Conservation (phyloP, 2,329 filamentous ascomycete genomes). For the Fusarium mexicanum region DNA sequence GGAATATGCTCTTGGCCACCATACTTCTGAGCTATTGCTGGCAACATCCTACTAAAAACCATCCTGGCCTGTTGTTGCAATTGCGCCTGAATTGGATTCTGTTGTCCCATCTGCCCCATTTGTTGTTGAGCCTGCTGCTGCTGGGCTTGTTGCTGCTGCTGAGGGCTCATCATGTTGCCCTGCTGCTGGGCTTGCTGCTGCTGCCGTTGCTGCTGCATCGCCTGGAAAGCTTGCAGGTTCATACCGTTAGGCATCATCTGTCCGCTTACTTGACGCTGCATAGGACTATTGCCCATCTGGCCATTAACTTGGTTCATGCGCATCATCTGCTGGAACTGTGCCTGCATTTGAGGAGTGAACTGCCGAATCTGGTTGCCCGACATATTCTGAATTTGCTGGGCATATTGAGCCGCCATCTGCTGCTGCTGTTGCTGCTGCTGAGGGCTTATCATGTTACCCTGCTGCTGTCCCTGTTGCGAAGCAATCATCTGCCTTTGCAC, state of each 20-base stretch:
- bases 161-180: slow-evolving; percentile 54
- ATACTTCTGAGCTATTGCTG: slow-evolving; percentile 47
- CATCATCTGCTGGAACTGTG: slow-evolving; percentile 50
- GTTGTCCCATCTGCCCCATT: slow-evolving; percentile 43
- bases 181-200: slow-evolving; percentile 48
- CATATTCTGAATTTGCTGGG: slow-evolving; percentile 55
- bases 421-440: slow-evolving; percentile 55
- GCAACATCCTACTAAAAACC: slow-evolving; percentile 54
- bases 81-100: slow-evolving; percentile 46
- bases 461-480: slow-evolving; percentile 48
- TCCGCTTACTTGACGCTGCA: slow-evolving; percentile 46
- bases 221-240: slow-evolving; percentile 52
- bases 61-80: slow-evolving; percentile 48
- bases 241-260: slow-evolving; percentile 55
- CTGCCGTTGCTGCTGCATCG: slow-evolving; percentile 52
- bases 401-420: slow-evolving; percentile 56
- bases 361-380: slow-evolving; percentile 48
- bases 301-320: slow-evolving; percentile 49
- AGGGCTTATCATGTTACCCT: slow-evolving; percentile 53
- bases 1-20: slow-evolving; percentile 59
- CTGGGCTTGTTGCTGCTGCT: slow-evolving; percentile 48
- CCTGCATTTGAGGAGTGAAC: slow-evolving; percentile 49
- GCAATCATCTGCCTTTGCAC: slow-evolving; percentile 54
- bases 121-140: slow-evolving; percentile 48
- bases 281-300: slow-evolving; percentile 43